Base-by-base conservation (phyloP, 768 basidiomycete genomes). In the Mycena kentingensis region DNA sequence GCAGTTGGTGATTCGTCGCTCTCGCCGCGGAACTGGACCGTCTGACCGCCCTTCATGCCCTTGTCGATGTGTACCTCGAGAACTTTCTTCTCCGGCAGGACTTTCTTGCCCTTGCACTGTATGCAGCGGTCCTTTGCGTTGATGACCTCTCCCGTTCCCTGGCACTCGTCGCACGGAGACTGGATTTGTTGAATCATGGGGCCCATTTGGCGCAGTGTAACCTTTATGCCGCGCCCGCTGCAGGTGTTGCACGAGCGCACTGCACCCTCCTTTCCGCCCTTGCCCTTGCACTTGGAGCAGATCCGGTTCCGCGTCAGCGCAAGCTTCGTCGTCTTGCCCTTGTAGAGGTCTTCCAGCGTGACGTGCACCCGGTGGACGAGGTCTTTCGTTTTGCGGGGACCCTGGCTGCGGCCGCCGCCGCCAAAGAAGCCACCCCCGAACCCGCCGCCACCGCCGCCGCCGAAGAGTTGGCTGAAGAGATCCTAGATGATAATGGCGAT, bases 181-280 rank as follows among this genome's bases (percentile, higher is more conserved):
- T 98, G 97, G 61, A 98, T 91, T 73, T 99, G 96, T 72, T 99
- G 97, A 63, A 99, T 92, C 97, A 99, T 99, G 4, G 97, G 97
- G 24, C 97, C 97, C 84, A 99, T 90, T 70, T 98, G 97, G 55
- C 97, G 90, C 55, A 98, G 75, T 46, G 88, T 92, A 65, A 98
- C 72, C 68, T 87, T 90, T 76, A 95, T 74, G 63, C 97, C 97
- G 59, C 93, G 91, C 51, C 97, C 97, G 64, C 75, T 80, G 75
- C 97, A 99, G 13, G 75, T 64, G 36, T 68, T 58, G 73, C 97
- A 99, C 24, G 78, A 64, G 67, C 85, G 83, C 57, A 97, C 93
- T 46, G 97, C 90, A 50, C 96, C 97, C 16, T 97, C 95, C 73
- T 98, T 98, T 50, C 97, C 97, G 42, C 97, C 97, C 68, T 90